Conservation (phyloP, 2,329 filamentous ascomycete species). For the Stylonectria norvegica region DNA sequence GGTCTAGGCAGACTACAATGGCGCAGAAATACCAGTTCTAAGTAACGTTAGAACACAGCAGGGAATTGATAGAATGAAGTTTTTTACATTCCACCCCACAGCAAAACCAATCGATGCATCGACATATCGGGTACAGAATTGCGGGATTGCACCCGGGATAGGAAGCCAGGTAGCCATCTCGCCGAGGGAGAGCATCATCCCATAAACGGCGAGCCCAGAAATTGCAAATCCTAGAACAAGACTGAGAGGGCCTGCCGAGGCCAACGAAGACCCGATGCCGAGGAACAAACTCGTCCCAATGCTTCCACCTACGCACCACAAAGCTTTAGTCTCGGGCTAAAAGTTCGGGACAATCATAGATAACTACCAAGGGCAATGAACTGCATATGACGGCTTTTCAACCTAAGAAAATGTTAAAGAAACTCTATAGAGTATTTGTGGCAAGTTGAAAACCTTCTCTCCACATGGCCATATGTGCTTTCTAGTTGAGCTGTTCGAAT, state of each 20-base stretch:
- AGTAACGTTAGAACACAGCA: neutral
- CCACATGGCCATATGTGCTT: neutral
- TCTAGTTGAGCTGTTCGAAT: neutral
- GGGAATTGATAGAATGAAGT: neutral
- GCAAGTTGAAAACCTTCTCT: neutral
- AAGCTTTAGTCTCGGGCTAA: neutral
- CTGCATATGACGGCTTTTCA: constrained; percentile 6
- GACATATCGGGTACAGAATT: constrained; percentile 48
- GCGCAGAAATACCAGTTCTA: constrained; percentile 8
- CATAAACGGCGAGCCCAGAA: constrained; percentile 5
- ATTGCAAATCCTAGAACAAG: constrained; percentile 5
- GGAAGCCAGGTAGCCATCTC: constrained; percentile 63
- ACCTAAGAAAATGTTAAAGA: neutral
- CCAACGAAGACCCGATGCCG: constrained; percentile 6
- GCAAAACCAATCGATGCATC: constrained; percentile 40
- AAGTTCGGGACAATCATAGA: neutral
- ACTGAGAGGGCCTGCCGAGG: constrained; percentile 4
- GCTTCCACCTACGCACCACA: constrained; percentile 1
- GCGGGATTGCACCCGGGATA: constrained; percentile 50
- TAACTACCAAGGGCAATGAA: constrained; percentile 6
- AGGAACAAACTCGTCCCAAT: constrained; percentile 7
- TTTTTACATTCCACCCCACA: constrained; percentile 7
- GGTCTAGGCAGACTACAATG: constrained; percentile 15
- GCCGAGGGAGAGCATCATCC: constrained; percentile 36
- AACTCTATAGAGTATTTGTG: neutral